Base-by-base conservation (phyloP, 129 eudicot genomes). In the Solidago caesia region DNA sequence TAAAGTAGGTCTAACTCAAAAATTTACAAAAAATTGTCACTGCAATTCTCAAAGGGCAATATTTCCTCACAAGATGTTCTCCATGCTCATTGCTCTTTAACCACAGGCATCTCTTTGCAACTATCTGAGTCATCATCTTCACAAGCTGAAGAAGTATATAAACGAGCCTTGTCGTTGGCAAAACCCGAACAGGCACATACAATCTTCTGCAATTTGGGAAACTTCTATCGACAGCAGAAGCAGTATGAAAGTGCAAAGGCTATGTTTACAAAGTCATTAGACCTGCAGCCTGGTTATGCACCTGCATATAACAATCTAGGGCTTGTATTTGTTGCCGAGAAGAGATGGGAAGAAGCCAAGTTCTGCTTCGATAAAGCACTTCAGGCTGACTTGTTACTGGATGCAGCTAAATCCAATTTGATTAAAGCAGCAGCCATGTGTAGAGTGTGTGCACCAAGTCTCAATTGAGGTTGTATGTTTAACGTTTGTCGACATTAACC, bases 271-370 rank as follows among this genome's bases (percentile, higher is more conserved):
- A 91, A 91, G 81, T 88, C 99, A 12, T 88, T 94, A 44, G 86
- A 94, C 66, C 81, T 94, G 84, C 91, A 82, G 68, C 97, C 99
- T 5, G 99, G 99, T 59, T 94, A 94, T 27, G 99, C 99, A 0
- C 97, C 97, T 43, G 99, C 99, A 0, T 94, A 86, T 76, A 91
- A 94, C 85, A 91, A 94, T 84, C 84, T 94, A 41, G 99, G 99
- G 62, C 97, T 91, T 47, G 97, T 91, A 9, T 94, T 86, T 81
- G 94, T 94, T 42, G 96, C 98, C 13, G 93, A 94, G 84, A 83
- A 92, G 70, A 72, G 79, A 65, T 87, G 89, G 84, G 96, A 94
- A 78, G 96, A 91, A 76, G 97, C 97, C 11, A 91, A 88, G 49
- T 91, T 78, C 81, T 91, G 96, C 81, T 94, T 94, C 67, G 77